These are phyloP conservation scores for Murraya koenigii DNA, from an alignment of 345 rosid species.

Conservation along the genomic window DNA sequence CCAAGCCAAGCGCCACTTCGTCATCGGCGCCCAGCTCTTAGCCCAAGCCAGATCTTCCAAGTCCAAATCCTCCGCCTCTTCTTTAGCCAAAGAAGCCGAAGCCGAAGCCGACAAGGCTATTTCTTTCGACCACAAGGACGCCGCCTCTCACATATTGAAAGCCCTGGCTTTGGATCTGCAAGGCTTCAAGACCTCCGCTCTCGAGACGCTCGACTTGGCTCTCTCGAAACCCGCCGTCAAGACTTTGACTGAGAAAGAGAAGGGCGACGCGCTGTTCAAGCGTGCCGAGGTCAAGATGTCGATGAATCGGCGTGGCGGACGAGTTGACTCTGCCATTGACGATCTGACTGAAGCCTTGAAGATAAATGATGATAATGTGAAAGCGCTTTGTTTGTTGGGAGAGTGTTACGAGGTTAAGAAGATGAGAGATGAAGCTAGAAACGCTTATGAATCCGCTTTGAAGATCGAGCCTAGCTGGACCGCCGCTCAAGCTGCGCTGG, in stretches of 20 bases:
- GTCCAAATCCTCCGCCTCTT: constrained; percentile 36
- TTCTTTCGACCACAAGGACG: constrained; percentile 54
- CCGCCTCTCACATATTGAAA: constrained; percentile 60
- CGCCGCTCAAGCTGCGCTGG: constrained; percentile 40
- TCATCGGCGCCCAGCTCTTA: constrained; percentile 61
- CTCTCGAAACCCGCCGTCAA: constrained; percentile 49
- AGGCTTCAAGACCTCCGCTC: constrained; percentile 60
- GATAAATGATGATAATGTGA: constrained; percentile 30
- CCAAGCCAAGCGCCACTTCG: constrained; percentile 65
- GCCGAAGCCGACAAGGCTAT: constrained; percentile 51
- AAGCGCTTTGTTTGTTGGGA: constrained; percentile 43
- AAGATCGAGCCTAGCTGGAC: constrained; percentile 30
- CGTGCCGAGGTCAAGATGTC: constrained; percentile 55
- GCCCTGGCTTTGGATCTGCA: constrained; percentile 62
- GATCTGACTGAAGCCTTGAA: constrained; percentile 47
- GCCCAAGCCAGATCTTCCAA: constrained; percentile 53
- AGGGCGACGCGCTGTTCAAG: constrained; percentile 57
- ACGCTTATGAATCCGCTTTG: constrained; percentile 46
- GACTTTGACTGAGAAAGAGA: constrained; percentile 45
- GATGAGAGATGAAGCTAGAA: constrained; percentile 43
- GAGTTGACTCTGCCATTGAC: constrained; percentile 42
- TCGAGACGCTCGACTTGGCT: constrained; percentile 56
- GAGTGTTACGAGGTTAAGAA: constrained; percentile 56
- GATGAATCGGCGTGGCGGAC: constrained; percentile 28
- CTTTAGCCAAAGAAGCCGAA: constrained; percentile 57